A percentile compares a stretch with the other conserved stretches of the same genome.
These are phyloP conservation scores for Elsinoe fawcettii DNA, from an alignment of 2,329 filamentous ascomycete genomes.

Conservation along the genomic window DNA sequence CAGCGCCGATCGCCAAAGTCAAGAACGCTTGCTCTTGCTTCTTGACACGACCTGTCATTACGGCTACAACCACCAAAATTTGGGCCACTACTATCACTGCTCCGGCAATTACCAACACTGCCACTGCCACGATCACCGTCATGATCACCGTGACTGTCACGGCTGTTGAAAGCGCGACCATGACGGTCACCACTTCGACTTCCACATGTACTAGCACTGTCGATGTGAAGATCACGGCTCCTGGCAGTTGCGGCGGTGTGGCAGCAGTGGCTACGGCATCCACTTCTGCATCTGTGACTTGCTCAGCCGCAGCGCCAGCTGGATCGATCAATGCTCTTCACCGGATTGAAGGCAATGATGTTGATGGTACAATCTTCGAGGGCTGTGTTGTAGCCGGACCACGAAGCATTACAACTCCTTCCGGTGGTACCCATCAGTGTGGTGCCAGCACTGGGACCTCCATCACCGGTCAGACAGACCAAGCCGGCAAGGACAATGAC, in stretches of 20 bases:
- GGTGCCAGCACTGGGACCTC: constrained; percentile 20
- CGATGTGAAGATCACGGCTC: neutral
- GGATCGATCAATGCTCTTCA: neutral
- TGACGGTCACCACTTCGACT: neutral
- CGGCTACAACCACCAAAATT: neutral
- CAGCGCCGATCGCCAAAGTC: neutral
- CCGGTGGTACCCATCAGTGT: constrained; percentile 20
- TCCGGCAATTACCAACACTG: neutral
- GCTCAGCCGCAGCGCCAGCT: neutral
- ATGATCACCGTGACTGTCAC: neutral
- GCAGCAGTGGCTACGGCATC: neutral
- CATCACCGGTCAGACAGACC: constrained; percentile 19
- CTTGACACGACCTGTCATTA: neutral
- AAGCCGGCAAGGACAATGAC: constrained; percentile 15
- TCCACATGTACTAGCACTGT: neutral
- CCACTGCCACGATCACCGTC: neutral
- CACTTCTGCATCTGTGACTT: neutral
- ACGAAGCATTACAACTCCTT: constrained; percentile 20
- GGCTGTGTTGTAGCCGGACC: constrained; percentile 19
- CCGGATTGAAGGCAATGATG: constrained; percentile 22
- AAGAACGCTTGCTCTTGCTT: constrained; percentile 6
- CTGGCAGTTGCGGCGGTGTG: neutral
- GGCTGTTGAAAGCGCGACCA: neutral
- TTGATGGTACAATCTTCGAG: constrained; percentile 21
- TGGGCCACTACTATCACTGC: neutral